phyloP scores from a whole-genome alignment of 306 rosid genomes.

The Mimosa pudica region DNA sequence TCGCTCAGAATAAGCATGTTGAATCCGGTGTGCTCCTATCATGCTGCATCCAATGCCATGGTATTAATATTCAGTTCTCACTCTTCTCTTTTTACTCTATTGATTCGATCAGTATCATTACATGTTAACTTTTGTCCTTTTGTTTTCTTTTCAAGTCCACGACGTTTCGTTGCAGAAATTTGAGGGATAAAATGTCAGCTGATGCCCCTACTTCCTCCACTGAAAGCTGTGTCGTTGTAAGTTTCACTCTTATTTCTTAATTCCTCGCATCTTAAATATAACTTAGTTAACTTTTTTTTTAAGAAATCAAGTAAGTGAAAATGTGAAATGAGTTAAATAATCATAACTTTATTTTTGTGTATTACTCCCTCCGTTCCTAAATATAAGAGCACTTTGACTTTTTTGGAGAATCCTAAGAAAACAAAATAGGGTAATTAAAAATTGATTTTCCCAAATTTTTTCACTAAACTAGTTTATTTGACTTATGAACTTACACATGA shows the following conservation, averaged over 20 bases:
- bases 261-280: no score
- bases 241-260: not conserved
- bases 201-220: constrained; percentile 35
- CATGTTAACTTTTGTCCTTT: not conserved
- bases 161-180: constrained; percentile 18
- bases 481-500: no score
- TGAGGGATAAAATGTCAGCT: constrained; percentile 20
- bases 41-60: not conserved
- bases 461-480: no score
- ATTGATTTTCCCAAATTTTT: no score
- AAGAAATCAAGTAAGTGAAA: no score
- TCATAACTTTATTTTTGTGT: no score
- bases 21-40: not conserved
- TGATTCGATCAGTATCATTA: not conserved
- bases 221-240: constrained; percentile 38
- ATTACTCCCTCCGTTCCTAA: no score
- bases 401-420: no score
- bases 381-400: no score
- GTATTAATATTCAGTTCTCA: not conserved
- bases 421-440: no score
- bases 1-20: not conserved
- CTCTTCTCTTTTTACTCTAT: not conserved
- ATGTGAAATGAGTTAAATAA: no score
- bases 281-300: no score
- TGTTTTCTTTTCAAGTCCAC: not conserved